These are phyloP conservation scores for Colletotrichum incanum DNA, from an alignment of 2,329 filamentous ascomycete genomes.

Conservation along the genomic window DNA sequence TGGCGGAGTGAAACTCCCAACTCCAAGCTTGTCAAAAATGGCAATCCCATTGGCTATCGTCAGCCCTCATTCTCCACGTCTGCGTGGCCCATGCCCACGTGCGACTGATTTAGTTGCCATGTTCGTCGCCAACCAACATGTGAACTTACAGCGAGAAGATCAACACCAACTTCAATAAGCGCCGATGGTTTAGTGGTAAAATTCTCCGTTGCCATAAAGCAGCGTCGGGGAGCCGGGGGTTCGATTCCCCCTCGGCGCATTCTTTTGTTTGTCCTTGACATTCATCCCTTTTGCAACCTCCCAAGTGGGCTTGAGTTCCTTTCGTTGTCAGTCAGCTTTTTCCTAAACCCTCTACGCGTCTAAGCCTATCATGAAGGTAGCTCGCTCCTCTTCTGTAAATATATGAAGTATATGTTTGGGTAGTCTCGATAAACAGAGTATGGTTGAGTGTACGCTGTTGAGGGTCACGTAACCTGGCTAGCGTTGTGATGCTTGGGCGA, in stretches of 20 bases:
- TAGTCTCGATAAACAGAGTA: no score
- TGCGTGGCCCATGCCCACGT: no score
- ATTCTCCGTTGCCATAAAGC: conserved; percentile 19
- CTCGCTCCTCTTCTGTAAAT: no score
- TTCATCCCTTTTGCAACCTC: neutral
- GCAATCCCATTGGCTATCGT: neutral
- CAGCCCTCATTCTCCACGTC: neutral
- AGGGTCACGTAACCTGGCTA: neutral
- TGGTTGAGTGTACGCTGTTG: neutral
- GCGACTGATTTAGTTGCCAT: neutral
- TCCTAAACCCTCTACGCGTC: neutral
- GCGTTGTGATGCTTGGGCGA: no score
- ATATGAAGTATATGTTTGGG: neutral
- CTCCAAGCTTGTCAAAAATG: neutral
- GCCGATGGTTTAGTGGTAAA: conserved; percentile 26
- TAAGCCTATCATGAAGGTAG: no score
- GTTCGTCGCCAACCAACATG: neutral
- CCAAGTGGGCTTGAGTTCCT: no score
- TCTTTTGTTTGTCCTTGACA: neutral
- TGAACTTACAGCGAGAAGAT: accelerated
- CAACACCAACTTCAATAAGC: neutral
- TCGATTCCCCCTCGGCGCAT: conserved; percentile 15
- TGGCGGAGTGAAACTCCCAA: no score
- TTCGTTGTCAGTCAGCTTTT: neutral
- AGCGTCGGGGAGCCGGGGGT: conserved; percentile 14